phyloP scores from a whole-genome alignment of 2,329 filamentous ascomycete species.

The Verticillium zaregamsianum region DNA sequence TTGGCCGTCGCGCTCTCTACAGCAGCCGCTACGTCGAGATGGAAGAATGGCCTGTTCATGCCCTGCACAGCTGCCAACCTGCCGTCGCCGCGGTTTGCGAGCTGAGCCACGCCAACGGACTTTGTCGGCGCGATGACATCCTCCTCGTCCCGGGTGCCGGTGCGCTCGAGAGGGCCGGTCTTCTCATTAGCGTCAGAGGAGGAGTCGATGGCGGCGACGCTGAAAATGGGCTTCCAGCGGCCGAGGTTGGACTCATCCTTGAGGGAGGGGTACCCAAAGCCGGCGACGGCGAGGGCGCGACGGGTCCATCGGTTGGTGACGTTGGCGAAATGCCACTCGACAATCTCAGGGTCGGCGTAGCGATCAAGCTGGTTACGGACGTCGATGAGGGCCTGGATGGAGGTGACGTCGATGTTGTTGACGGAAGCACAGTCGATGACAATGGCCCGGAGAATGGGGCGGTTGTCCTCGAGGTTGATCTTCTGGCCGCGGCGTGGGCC shows the following conservation, averaged over 20 bases:
- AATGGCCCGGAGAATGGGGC: conserved; percentile 47
- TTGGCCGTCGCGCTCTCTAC: conserved; percentile 39
- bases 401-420: conserved; percentile 53
- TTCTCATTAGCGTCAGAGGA: not conserved
- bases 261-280: conserved; percentile 45
- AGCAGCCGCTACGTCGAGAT: conserved; percentile 45
- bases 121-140: conserved; percentile 5
- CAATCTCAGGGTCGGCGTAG: conserved; percentile 42
- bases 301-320: conserved; percentile 54
- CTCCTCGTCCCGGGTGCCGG: conserved; percentile 9
- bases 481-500: conserved; percentile 31
- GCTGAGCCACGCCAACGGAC: conserved; percentile 11
- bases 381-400: conserved; percentile 53
- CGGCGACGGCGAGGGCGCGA: conserved; percentile 49
- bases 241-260: conserved; percentile 20
- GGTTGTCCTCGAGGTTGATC: conserved; percentile 24
- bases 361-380: conserved; percentile 49
- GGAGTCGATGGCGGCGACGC: conserved; percentile 21
- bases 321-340: conserved; percentile 52
- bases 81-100: conserved; percentile 11
- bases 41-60: conserved; percentile 48
- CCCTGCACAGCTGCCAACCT: conserved; percentile 35
- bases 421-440: conserved; percentile 56
- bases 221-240: conserved; percentile 28
- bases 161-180: conserved; percentile 3